phyloP scores from a whole-genome alignment of 225 moss, liverwort and hornwort species.

The Marchantia paleacea region DNA sequence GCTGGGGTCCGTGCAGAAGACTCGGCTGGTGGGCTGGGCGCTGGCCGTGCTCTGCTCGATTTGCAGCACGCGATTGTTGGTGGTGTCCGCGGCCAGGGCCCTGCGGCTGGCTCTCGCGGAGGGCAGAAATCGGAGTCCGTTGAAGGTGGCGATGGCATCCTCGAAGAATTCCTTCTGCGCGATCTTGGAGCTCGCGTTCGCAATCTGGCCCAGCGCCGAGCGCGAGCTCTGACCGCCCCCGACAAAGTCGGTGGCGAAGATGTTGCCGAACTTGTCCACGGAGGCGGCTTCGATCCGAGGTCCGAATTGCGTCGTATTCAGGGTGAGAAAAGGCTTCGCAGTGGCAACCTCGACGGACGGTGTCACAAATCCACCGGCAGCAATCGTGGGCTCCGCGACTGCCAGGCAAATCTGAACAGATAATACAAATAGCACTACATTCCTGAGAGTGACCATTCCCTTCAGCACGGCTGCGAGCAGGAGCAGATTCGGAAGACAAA shows the following conservation, averaged over 20 bases:
- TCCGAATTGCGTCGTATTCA: slow-evolving; percentile 19
- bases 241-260: slow-evolving; percentile 29
- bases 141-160: slow-evolving; percentile 16
- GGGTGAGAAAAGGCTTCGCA: slow-evolving; percentile 21
- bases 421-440: neutral
- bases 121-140: slow-evolving; percentile 41
- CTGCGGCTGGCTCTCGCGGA: neutral
- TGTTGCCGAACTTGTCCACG: slow-evolving; percentile 30
- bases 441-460: neutral
- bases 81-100: slow-evolving; percentile 29
- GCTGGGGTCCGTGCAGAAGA: slow-evolving; percentile 29
- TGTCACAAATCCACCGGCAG: neutral
- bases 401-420: neutral
- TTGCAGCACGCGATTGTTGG: slow-evolving; percentile 6
- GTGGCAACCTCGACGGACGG: neutral
- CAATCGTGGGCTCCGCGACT: neutral
- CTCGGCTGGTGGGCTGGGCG: neutral
- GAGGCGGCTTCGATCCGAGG: slow-evolving; percentile 31
- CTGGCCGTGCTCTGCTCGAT: neutral
- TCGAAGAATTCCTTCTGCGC: slow-evolving; percentile 18
- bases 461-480: neutral
- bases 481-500: neutral
- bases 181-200: neutral
- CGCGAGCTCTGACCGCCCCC: neutral
- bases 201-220: slow-evolving; percentile 14